Evolutionary conservation across 108 stramenopile species (phyloP).

Genomic region (Schizochytrium sp.): DNA sequence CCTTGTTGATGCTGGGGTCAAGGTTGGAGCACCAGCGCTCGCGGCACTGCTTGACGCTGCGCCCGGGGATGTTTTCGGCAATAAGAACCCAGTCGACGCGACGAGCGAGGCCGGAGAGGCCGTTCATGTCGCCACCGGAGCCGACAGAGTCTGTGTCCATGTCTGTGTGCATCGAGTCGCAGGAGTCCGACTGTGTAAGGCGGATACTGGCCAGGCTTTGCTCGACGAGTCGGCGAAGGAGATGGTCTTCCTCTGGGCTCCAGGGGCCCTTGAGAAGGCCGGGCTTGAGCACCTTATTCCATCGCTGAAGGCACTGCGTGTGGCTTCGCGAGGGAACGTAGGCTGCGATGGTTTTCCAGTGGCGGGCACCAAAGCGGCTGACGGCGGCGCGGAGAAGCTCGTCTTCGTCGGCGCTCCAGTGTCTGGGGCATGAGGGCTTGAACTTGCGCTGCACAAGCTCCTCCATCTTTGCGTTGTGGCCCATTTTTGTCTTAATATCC

Average conservation of each 20-base stretch:
- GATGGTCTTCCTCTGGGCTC: conserved; percentile 48
- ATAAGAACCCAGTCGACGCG: conserved; percentile 30
- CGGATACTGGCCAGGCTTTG: conserved; percentile 21
- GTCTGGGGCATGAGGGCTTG: not conserved
- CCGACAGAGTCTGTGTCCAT: not conserved
- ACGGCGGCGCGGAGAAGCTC: conserved; percentile 5
- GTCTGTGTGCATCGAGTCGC: not conserved
- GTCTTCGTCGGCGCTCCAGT: conserved; percentile 29
- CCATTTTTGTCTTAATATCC: not conserved
- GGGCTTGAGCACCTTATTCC: conserved; percentile 54
- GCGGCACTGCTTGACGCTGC: conserved; percentile 39
- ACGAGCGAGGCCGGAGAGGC: not conserved
- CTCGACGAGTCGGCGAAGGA: conserved; percentile 26
- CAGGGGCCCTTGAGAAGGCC: conserved; percentile 48
- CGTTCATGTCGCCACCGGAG: not conserved
- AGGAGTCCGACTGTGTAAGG: not conserved
- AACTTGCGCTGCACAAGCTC: not conserved
- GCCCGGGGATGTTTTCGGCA: conserved; percentile 29
- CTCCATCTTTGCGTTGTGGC: too few relatives aligned
- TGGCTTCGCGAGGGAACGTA: conserved; percentile 34
- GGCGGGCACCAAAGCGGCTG: not conserved
- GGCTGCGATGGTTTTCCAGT: not conserved
- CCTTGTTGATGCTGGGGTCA: conserved; percentile 59
- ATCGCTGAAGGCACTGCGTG: conserved; percentile 55
- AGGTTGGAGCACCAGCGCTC: conserved; percentile 64